These are phyloP conservation scores for Lactifluus pinguis DNA, from an alignment of 768 basidiomycete species.

Conservation along the genomic window DNA sequence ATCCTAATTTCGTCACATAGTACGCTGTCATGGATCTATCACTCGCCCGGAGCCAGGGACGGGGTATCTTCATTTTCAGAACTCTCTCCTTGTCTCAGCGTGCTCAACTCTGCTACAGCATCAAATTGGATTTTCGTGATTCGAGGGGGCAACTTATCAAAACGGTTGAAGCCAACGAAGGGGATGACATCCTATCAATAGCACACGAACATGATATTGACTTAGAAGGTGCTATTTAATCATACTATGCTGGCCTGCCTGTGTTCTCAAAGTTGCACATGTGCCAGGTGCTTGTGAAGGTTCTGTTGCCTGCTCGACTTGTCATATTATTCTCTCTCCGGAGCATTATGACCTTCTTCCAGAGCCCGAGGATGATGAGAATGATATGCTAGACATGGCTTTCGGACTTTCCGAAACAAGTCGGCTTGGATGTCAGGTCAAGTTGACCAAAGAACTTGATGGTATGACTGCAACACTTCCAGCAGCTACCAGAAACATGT, in stretches of 20 bases:
- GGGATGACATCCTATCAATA: slow-evolving; percentile 83
- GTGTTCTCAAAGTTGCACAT: background rate
- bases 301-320: slow-evolving; percentile 94
- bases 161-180: slow-evolving; percentile 87
- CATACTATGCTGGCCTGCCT: background rate
- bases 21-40: slow-evolving; percentile 39
- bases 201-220: slow-evolving; percentile 96
- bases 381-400: slow-evolving; percentile 97
- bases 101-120: slow-evolving; percentile 35
- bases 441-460: slow-evolving; percentile 72
- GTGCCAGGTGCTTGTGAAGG: slow-evolving; percentile 90
- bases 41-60: slow-evolving; percentile 59
- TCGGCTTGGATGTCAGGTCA: slow-evolving; percentile 67
- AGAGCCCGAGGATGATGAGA: slow-evolving; percentile 96
- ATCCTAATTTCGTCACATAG: slow-evolving; percentile 14
- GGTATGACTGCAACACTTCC: slow-evolving; percentile 82
- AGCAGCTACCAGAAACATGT: slow-evolving; percentile 93
- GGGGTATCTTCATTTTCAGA: slow-evolving; percentile 37
- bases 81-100: too few relatives aligned
- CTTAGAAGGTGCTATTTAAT: slow-evolving; percentile 60
- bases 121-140: slow-evolving; percentile 87
- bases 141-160: slow-evolving; percentile 75
- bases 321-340: slow-evolving; percentile 80
- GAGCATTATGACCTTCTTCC: slow-evolving; percentile 81
- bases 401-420: slow-evolving; percentile 95